phyloP scores from a whole-genome alignment of 2,329 filamentous ascomycete species.

The Coleophoma cylindrospora region DNA sequence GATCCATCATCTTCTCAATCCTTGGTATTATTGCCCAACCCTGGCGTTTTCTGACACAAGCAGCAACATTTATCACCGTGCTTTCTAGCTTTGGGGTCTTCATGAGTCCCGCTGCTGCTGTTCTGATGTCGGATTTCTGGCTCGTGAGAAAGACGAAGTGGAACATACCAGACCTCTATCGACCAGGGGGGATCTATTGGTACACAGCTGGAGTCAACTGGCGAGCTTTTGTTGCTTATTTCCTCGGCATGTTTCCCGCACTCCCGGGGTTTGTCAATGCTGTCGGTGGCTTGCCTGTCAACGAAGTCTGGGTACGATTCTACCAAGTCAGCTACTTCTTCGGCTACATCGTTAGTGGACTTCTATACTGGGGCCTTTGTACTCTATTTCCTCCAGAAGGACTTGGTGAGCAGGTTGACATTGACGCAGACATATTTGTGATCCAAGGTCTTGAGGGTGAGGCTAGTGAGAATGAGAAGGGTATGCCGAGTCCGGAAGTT shows the following conservation, averaged over 20 bases:
- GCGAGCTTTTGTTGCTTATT: constrained; percentile 7
- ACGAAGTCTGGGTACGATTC: constrained; percentile 4
- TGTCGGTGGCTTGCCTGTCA: constrained; percentile 2
- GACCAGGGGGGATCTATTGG: constrained; percentile 8
- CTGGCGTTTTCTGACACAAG: background rate
- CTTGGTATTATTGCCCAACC: constrained; percentile 1
- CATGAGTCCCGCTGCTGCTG: constrained; percentile 5
- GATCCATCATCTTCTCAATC: background rate
- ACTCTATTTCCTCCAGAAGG: constrained; percentile 1
- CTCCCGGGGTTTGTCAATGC: constrained; percentile 7
- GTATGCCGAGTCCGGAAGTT: background rate
- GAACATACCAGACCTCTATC: constrained; percentile 9
- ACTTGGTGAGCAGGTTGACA: constrained; percentile 6
- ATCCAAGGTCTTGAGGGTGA: background rate
- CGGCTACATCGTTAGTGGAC: constrained; percentile 6
- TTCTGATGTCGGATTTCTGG: constrained; percentile 9
- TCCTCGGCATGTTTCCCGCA: constrained; percentile 8
- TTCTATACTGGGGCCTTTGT: constrained; percentile 4
- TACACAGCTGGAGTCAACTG: constrained; percentile 6
- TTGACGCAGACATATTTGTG: constrained; percentile 5
- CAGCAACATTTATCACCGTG: constrained; percentile 1
- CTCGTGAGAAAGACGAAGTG: constrained; percentile 4
- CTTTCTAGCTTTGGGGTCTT: constrained; percentile 8
- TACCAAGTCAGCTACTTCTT: constrained; percentile 10
- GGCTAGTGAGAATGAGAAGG: background rate